phyloP scores from a whole-genome alignment of 2,329 filamentous ascomycete genomes.

The Tolypocladium sp. region DNA sequence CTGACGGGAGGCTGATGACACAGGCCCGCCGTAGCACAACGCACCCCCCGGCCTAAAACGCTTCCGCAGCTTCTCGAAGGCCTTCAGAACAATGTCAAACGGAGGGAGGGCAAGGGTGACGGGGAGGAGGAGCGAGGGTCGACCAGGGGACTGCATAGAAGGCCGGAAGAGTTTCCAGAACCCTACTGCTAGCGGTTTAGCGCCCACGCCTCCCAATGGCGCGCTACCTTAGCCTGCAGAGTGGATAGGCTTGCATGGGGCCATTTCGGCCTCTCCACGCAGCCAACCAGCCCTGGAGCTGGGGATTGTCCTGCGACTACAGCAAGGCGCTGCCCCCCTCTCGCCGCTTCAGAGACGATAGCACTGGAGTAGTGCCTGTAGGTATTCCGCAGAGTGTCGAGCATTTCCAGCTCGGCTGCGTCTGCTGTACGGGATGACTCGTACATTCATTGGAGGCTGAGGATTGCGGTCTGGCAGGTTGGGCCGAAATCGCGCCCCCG shows the following conservation, averaged over 20 bases:
- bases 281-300: constrained; percentile 14
- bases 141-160: background rate
- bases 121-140: background rate
- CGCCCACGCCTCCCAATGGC: constrained; percentile 4
- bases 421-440: background rate
- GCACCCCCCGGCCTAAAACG: background rate
- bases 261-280: constrained; percentile 11
- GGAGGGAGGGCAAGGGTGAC: background rate
- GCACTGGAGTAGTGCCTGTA: background rate
- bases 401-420: background rate
- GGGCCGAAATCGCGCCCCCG: background rate
- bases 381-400: no score
- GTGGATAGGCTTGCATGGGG: background rate
- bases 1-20: background rate
- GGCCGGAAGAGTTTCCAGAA: constrained; percentile 24
- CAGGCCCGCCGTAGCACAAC: background rate
- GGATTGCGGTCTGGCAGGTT: background rate
- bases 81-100: background rate
- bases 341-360: background rate
- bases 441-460: background rate
- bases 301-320: background rate
- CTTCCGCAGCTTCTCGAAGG: background rate
- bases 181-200: constrained; percentile 21
- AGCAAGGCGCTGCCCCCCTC: background rate
- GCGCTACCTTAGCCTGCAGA: constrained; percentile 9